Evolutionary conservation across 1,284 basidiomycete genomes (phyloP).

Genomic region (Mycena sp.): DNA sequence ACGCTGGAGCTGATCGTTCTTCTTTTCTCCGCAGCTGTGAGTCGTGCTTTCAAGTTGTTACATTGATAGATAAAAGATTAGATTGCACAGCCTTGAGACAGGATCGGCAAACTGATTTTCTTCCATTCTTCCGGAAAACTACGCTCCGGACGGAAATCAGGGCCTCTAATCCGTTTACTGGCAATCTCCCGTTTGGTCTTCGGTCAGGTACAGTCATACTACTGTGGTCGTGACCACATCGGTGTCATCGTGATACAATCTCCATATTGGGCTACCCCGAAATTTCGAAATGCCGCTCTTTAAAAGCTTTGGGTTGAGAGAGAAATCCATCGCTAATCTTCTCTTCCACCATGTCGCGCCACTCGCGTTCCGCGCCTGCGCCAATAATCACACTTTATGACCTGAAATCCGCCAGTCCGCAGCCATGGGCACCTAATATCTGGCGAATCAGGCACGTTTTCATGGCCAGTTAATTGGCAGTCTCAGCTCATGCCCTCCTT

Average conservation of each 20-base stretch:
- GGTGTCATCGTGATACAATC: conserved; percentile 20
- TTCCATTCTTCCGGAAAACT: background rate
- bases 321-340: background rate
- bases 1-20: no score
- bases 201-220: conserved; percentile 17
- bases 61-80: background rate
- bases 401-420: conserved; percentile 63
- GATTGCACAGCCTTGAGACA: background rate
- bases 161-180: background rate
- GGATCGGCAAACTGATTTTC: background rate
- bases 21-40: no score
- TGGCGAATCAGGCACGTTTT: conserved; percentile 54
- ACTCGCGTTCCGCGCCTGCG: conserved; percentile 17
- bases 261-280: conserved; percentile 11
- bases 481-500: conserved; percentile 15
- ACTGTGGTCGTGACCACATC: conserved; percentile 7
- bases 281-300: background rate
- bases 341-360: conserved; percentile 22
- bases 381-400: conserved; percentile 74
- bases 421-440: conserved; percentile 78
- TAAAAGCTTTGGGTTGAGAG: conserved; percentile 1
- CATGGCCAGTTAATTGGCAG: background rate
- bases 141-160: background rate
- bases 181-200: background rate
- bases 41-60: background rate